A percentile compares a stretch with the other conserved stretches of the same genome.
phyloP scores from a whole-genome alignment of 768 basidiomycete genomes.

The Russula dissimulans region DNA sequence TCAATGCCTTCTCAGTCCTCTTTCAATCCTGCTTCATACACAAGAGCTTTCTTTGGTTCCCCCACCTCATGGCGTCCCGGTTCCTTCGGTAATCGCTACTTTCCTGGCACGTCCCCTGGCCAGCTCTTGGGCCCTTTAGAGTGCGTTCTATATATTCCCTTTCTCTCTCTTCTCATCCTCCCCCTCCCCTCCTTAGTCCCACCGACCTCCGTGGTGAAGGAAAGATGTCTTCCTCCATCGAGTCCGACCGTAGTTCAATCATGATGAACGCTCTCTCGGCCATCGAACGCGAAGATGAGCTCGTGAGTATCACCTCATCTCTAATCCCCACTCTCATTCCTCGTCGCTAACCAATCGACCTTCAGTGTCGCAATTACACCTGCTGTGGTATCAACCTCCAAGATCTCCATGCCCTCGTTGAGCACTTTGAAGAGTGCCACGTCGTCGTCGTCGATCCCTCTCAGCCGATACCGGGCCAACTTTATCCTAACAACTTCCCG shows the following conservation, averaged over 20 bases:
- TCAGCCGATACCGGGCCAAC: slow-evolving; percentile 16
- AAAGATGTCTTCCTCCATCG: slow-evolving; percentile 44
- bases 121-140: slow-evolving; percentile 55
- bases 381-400: slow-evolving; percentile 78
- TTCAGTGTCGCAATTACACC: slow-evolving; percentile 75
- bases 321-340: background rate
- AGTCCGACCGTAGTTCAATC: slow-evolving; percentile 50
- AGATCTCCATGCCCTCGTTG: slow-evolving; percentile 75
- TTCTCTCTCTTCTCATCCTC: background rate
- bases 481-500: slow-evolving; percentile 13
- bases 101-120: slow-evolving; percentile 50
- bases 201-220: slow-evolving; percentile 37
- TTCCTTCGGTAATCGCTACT: slow-evolving; percentile 56
- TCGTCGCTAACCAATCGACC: slow-evolving; percentile 13
- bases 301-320: slow-evolving; percentile 36
- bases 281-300: slow-evolving; percentile 62
- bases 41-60: slow-evolving; percentile 59
- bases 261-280: slow-evolving; percentile 61
- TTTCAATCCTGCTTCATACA: slow-evolving; percentile 60
- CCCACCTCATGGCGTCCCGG: slow-evolving; percentile 64
- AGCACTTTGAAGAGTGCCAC: slow-evolving; percentile 89
- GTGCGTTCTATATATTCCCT: slow-evolving; percentile 34
- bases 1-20: slow-evolving; percentile 37
- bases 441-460: slow-evolving; percentile 57
- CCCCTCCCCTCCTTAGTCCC: slow-evolving; percentile 25